Conservation (phyloP, 2,329 filamentous ascomycete genomes). For the Lasiodiplodia theobromae region DNA sequence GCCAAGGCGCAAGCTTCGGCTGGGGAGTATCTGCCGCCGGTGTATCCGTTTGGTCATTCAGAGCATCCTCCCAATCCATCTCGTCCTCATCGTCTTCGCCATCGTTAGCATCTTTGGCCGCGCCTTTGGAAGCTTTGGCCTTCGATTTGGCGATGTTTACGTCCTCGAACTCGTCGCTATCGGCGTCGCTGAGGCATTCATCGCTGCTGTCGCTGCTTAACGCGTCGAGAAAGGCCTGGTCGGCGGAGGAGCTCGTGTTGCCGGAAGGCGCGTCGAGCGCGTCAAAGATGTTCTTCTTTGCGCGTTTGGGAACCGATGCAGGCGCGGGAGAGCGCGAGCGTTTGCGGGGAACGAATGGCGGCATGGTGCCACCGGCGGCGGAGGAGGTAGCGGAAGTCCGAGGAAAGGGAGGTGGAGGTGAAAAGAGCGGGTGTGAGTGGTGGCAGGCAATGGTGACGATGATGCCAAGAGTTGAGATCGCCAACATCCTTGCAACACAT, state of each 20-base stretch:
- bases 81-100: conserved; percentile 35
- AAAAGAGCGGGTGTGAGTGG: conserved; percentile 5
- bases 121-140: neutral
- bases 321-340: conserved; percentile 24
- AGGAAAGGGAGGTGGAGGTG: neutral
- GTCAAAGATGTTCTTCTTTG: conserved; percentile 24
- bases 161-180: conserved; percentile 28
- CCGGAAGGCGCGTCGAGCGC: conserved; percentile 24
- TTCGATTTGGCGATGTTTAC: neutral
- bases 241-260: conserved; percentile 6
- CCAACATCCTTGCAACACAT: conserved; percentile 6
- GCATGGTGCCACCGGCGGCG: conserved; percentile 17
- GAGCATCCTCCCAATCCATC: conserved; percentile 50
- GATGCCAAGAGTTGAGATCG: conserved; percentile 18
- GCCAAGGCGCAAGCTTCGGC: conserved; percentile 7
- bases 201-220: conserved; percentile 10
- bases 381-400: neutral
- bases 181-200: conserved; percentile 1
- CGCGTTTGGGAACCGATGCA: conserved; percentile 15
- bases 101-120: conserved; percentile 20
- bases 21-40: neutral
- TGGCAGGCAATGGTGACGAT: conserved; percentile 11
- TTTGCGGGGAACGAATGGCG: conserved; percentile 29
- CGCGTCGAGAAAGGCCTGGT: conserved; percentile 29
- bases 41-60: conserved; percentile 42